These are phyloP conservation scores for Papiliotrema laurentii DNA, from an alignment of 1,284 basidiomycete species.

Conservation along the genomic window DNA sequence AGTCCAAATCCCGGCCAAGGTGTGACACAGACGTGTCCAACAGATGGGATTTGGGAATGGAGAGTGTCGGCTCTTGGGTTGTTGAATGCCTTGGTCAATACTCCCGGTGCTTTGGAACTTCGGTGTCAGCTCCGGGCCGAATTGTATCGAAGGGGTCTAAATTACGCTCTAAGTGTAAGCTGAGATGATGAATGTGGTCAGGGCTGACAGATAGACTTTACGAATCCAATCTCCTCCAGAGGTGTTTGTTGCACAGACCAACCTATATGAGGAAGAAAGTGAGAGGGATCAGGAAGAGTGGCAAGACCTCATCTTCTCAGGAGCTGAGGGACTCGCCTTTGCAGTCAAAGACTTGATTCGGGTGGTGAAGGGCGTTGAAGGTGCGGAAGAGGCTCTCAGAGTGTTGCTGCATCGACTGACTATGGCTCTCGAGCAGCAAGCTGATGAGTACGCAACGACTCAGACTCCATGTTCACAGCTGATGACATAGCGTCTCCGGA, in stretches of 20 bases:
- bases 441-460: background rate
- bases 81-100: conserved; percentile 73
- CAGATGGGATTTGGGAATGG: conserved; percentile 72
- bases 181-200: background rate
- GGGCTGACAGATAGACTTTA: conserved; percentile 55
- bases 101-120: conserved; percentile 70
- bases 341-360: background rate
- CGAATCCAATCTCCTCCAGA: conserved; percentile 74
- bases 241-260: conserved; percentile 64
- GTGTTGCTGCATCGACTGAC: background rate
- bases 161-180: conserved; percentile 75
- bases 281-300: conserved; percentile 83
- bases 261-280: conserved; percentile 79
- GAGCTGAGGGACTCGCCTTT: conserved; percentile 2
- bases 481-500: too few relatives aligned
- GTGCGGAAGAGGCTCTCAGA: background rate
- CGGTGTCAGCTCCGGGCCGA: conserved; percentile 74
- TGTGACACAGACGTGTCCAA: conserved; percentile 46
- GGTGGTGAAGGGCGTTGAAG: background rate
- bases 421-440: background rate
- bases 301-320: conserved; percentile 51
- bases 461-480: too few relatives aligned
- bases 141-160: conserved; percentile 70
- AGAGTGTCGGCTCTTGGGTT: conserved; percentile 70
- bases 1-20: too few relatives aligned